Conservation (phyloP, 306 rosid genomes). For the Castanea mollissima region DNA sequence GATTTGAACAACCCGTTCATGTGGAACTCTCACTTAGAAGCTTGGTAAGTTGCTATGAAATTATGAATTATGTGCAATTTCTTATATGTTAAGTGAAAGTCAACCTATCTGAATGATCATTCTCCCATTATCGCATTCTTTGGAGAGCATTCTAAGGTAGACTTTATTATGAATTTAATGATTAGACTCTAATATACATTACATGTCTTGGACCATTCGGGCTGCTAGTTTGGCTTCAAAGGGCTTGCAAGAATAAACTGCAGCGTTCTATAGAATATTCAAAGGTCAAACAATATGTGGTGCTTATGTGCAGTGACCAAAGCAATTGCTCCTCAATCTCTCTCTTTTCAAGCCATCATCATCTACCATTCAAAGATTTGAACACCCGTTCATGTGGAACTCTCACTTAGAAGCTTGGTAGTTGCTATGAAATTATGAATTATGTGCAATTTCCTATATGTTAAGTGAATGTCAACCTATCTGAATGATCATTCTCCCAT, state of each 20-base stretch:
- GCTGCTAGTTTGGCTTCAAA: too few relatives aligned
- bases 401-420: conserved; percentile 75
- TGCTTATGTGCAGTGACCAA: conserved; percentile 37
- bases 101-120: too few relatives aligned
- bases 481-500: too few relatives aligned
- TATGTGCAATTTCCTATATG: too few relatives aligned
- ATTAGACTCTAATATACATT: too few relatives aligned
- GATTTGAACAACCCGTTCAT: conserved; percentile 29
- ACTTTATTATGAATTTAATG: too few relatives aligned
- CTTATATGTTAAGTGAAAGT: too few relatives aligned
- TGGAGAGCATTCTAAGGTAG: too few relatives aligned
- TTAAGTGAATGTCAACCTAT: too few relatives aligned
- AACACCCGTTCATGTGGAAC: conserved; percentile 40
- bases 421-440: conserved; percentile 6
- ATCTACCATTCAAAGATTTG: not conserved
- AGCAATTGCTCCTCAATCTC: not conserved
- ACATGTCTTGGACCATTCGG: too few relatives aligned
- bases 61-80: too few relatives aligned
- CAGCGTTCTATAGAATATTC: conserved; percentile 69
- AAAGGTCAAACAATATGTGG: conserved; percentile 41
- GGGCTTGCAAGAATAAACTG: conserved; percentile 28
- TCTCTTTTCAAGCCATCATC: not conserved
- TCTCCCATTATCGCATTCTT: too few relatives aligned
- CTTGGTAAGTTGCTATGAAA: conserved; percentile 53
- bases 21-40: conserved; percentile 59